phyloP scores from a whole-genome alignment of 345 rosid genomes.

The Corymbia maculata region DNA sequence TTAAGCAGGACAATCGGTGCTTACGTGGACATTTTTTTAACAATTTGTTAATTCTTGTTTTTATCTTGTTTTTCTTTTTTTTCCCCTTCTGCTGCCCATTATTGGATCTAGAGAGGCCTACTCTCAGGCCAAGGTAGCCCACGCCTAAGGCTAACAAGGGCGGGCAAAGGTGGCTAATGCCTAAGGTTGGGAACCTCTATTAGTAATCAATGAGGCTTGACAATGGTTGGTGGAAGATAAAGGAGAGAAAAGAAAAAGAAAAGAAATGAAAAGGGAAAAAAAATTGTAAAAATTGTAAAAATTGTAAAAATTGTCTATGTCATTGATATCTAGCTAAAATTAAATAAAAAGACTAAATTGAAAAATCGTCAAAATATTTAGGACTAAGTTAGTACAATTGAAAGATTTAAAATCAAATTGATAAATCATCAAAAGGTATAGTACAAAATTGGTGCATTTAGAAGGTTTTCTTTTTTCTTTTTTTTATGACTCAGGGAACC shows the following conservation, averaged over 20 bases:
- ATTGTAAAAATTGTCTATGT: too few relatives aligned
- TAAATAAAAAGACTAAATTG: background rate
- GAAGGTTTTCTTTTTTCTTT: too few relatives aligned
- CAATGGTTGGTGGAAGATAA: background rate
- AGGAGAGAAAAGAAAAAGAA: rapidly evolving
- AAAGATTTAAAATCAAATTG: too few relatives aligned
- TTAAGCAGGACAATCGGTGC: rapidly evolving
- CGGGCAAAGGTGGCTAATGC: background rate
- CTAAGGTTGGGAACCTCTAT: background rate
- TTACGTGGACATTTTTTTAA: background rate
- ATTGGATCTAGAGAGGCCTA: background rate
- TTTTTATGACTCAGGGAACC: too few relatives aligned
- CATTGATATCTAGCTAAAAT: too few relatives aligned
- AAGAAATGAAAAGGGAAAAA: too few relatives aligned
- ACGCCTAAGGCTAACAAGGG: background rate
- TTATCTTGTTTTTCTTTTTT: rapidly evolving
- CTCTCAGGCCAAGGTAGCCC: background rate
- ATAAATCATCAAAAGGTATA: too few relatives aligned
- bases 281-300: too few relatives aligned
- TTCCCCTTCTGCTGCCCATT: background rate
- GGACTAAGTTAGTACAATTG: too few relatives aligned
- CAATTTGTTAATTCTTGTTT: too few relatives aligned
- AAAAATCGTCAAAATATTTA: too few relatives aligned
- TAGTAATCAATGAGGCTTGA: background rate
- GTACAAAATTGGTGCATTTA: too few relatives aligned